A percentile compares a stretch with the other conserved stretches of the same genome.
Conservation (phyloP, 495 filamentous ascomycete genomes). For the Rhypophila decipiens region DNA sequence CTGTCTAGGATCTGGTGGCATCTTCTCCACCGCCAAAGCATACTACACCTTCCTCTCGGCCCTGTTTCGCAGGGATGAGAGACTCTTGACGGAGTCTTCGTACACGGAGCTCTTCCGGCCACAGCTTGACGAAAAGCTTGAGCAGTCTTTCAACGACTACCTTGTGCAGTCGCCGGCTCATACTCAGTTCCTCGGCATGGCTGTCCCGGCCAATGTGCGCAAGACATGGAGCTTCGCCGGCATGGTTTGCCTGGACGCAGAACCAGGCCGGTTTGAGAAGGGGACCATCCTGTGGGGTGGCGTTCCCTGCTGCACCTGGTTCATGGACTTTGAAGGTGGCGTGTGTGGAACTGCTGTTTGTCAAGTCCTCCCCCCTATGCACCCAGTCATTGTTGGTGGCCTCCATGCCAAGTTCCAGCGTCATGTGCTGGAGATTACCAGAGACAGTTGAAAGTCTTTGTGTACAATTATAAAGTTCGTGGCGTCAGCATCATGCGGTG, state of each 20-base stretch:
- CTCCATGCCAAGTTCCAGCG: conserved; percentile 9
- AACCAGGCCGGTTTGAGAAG: conserved; percentile 7
- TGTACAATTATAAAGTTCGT: too few species aligned
- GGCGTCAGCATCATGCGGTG: too few species aligned
- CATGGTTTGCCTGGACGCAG: background rate
- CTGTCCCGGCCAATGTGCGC: conserved; percentile 3
- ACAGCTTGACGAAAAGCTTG: conserved; percentile 5
- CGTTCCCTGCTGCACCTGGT: conserved; percentile 6
- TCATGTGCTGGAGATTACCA: conserved; percentile 3
- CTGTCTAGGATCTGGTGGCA: conserved; percentile 4
- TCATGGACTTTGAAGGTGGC: conserved; percentile 8
- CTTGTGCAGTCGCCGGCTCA: conserved; percentile 1
- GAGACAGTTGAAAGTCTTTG: background rate
- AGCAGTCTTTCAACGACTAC: conserved; percentile 9
- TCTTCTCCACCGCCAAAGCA: conserved; percentile 5
- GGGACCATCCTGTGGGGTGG: conserved; percentile 10
- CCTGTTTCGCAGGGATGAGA: conserved; percentile 6
- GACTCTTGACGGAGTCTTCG: conserved; percentile 1
- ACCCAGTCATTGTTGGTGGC: conserved; percentile 2
- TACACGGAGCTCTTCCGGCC: conserved; percentile 11
- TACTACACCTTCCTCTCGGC: conserved; percentile 9
- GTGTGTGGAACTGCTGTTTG: conserved; percentile 6
- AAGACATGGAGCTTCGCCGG: conserved; percentile 11
- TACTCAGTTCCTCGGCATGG: conserved; percentile 2
- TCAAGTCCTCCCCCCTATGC: conserved; percentile 8